Percentiles rank a stretch among this genome's conserved stretches.
Evolutionary conservation across 2,329 filamentous ascomycete genomes (phyloP).

Genomic region (Monilinia vaccinii-corymbosi): DNA sequence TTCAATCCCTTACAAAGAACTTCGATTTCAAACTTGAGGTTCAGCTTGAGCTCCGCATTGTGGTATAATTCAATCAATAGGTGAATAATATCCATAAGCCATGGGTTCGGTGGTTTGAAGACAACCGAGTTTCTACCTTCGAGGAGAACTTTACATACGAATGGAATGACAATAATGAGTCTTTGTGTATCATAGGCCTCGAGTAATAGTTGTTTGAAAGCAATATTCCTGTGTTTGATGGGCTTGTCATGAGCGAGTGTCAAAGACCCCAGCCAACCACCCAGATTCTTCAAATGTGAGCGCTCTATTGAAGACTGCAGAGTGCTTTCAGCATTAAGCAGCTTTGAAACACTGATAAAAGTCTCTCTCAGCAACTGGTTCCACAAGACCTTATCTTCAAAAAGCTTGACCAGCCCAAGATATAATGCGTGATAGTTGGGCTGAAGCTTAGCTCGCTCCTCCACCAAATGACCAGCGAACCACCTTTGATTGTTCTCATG

Average conservation of each 20-base stretch:
- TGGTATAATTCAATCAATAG: slow-evolving; percentile 91
- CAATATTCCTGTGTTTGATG: slow-evolving; percentile 92
- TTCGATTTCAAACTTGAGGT: slow-evolving; percentile 97
- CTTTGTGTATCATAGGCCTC: slow-evolving; percentile 91
- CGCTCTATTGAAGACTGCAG: slow-evolving; percentile 78
- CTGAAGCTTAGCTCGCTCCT: slow-evolving; percentile 93
- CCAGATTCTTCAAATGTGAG: slow-evolving; percentile 84
- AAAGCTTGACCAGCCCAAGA: slow-evolving; percentile 75
- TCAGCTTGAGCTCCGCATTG: slow-evolving; percentile 85
- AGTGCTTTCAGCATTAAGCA: slow-evolving; percentile 85
- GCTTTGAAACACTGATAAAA: slow-evolving; percentile 72
- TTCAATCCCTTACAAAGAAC: slow-evolving; percentile 88
- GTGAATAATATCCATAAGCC: slow-evolving; percentile 93
- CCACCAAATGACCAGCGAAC: slow-evolving; percentile 93
- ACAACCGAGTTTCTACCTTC: slow-evolving; percentile 79
- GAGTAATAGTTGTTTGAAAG: slow-evolving; percentile 89
- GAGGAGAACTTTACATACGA: slow-evolving; percentile 90
- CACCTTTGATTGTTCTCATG: slow-evolving; percentile 81
- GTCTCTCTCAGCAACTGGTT: slow-evolving; percentile 88
- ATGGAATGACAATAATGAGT: slow-evolving; percentile 86
- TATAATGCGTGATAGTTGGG: slow-evolving; percentile 95
- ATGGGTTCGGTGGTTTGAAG: slow-evolving; percentile 91
- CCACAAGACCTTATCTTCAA: slow-evolving; percentile 73
- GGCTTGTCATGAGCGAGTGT: slow-evolving; percentile 91
- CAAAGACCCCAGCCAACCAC: slow-evolving; percentile 84